Evolutionary conservation across 176 grass and related monocot species (phyloP).

Genomic region (Calamus simplicifolius): DNA sequence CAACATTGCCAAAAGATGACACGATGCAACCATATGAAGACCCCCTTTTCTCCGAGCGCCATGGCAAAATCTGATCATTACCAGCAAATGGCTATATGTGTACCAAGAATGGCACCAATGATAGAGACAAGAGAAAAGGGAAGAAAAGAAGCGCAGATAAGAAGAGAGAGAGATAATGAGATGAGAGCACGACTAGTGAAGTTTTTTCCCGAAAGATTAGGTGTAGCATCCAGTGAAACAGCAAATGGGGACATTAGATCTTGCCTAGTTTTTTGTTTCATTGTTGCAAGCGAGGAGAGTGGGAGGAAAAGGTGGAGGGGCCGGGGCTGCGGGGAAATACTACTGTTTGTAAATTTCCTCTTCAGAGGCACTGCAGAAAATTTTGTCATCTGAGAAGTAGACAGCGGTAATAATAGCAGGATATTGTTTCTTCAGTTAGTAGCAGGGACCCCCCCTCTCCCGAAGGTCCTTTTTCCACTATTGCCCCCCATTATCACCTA

Average conservation of each 20-base stretch:
- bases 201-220: neutral
- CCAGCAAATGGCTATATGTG: neutral
- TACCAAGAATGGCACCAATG: neutral
- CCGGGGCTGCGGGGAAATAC: neutral
- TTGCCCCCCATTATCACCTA: neutral
- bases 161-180: neutral
- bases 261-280: too few species aligned
- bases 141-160: neutral
- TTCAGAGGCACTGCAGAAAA: neutral
- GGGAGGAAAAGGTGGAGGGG: neutral
- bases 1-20: neutral
- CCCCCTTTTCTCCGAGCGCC: neutral
- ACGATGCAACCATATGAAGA: neutral
- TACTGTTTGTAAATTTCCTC: neutral
- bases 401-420: neutral
- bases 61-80: neutral
- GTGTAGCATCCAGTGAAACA: too few species aligned
- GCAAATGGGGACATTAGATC: too few species aligned
- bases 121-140: neutral
- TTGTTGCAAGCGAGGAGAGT: neutral
- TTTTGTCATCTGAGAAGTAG: conserved; percentile 4
- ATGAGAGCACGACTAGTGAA: neutral
- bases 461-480: neutral
- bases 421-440: conserved; percentile 4
- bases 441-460: neutral